Conservation (phyloP, 2,329 filamentous ascomycete species). For the Colletotrichum viniferum region DNA sequence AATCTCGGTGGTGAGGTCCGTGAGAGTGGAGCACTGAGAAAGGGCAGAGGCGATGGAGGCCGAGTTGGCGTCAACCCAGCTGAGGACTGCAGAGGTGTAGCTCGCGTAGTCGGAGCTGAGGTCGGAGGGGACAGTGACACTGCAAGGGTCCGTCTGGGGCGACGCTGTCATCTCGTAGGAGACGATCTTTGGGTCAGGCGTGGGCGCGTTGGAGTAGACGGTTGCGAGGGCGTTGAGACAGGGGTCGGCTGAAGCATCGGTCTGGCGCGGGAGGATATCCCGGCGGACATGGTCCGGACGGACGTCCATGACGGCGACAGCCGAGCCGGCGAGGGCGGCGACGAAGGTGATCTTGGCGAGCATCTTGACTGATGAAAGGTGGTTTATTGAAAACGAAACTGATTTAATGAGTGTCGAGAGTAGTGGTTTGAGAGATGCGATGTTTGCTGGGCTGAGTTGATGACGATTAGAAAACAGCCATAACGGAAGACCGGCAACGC, state of each 20-base stretch:
- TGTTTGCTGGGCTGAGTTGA: background rate
- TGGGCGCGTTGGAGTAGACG: slow-evolving; percentile 27
- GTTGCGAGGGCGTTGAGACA: slow-evolving; percentile 25
- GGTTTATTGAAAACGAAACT: background rate
- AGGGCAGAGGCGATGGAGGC: slow-evolving; percentile 25
- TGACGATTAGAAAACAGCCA: background rate
- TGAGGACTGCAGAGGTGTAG: slow-evolving; percentile 25
- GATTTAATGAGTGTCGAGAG: background rate
- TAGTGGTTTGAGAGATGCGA: background rate
- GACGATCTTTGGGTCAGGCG: slow-evolving; percentile 23
- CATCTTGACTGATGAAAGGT: slow-evolving; percentile 23
- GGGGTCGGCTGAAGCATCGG: slow-evolving; percentile 11
- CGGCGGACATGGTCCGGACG: slow-evolving; percentile 19
- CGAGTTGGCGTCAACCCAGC: slow-evolving; percentile 28
- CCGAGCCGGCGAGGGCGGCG: slow-evolving; percentile 25
- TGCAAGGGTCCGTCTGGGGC: slow-evolving; percentile 28
- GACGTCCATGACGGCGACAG: slow-evolving; percentile 20
- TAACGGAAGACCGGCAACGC: background rate
- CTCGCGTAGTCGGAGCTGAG: slow-evolving; percentile 21
- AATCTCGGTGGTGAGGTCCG: slow-evolving; percentile 11
- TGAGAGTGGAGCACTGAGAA: slow-evolving; percentile 28
- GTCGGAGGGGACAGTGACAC: slow-evolving; percentile 24
- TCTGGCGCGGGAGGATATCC: slow-evolving; percentile 28
- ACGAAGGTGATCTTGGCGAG: slow-evolving; percentile 26
- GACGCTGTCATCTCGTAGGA: slow-evolving; percentile 22